These are phyloP conservation scores for Xylaria digitata DNA, from an alignment of 2,329 filamentous ascomycete genomes.

Conservation along the genomic window DNA sequence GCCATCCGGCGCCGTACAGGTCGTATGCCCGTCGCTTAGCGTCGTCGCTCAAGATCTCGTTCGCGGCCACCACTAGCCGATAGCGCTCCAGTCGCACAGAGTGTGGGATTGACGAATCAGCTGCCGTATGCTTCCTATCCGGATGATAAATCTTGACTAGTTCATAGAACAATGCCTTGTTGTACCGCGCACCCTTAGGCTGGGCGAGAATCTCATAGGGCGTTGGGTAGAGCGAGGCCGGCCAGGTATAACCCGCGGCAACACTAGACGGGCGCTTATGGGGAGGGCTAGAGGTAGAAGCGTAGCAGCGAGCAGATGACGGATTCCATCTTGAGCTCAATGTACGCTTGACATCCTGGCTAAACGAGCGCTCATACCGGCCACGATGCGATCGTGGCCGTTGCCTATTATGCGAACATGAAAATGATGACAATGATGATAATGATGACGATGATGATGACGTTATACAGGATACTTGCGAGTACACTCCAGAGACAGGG, in stretches of 20 bases:
- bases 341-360: background rate
- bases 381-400: conserved; percentile 27
- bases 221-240: conserved; percentile 67
- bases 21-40: conserved; percentile 85
- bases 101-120: conserved; percentile 63
- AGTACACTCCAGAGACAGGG: conserved; percentile 33
- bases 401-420: conserved; percentile 36
- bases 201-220: conserved; percentile 88
- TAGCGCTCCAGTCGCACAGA: conserved; percentile 85
- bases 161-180: conserved; percentile 85
- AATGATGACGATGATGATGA: conserved; percentile 46
- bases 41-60: conserved; percentile 87
- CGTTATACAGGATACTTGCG: conserved; percentile 43
- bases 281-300: conserved; percentile 42
- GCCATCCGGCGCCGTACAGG: conserved; percentile 83
- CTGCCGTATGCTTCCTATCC: conserved; percentile 67
- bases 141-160: conserved; percentile 97
- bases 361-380: background rate
- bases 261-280: conserved; percentile 39
- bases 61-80: conserved; percentile 85
- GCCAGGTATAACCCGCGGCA: conserved; percentile 55
- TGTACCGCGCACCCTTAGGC: conserved; percentile 73
- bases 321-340: conserved; percentile 1
- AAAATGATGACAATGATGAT: conserved; percentile 43
- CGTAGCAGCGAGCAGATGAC: conserved; percentile 40